Base-by-base conservation (phyloP, 1,139 yeast genomes). In the Yamadazyma buinensis region DNA sequence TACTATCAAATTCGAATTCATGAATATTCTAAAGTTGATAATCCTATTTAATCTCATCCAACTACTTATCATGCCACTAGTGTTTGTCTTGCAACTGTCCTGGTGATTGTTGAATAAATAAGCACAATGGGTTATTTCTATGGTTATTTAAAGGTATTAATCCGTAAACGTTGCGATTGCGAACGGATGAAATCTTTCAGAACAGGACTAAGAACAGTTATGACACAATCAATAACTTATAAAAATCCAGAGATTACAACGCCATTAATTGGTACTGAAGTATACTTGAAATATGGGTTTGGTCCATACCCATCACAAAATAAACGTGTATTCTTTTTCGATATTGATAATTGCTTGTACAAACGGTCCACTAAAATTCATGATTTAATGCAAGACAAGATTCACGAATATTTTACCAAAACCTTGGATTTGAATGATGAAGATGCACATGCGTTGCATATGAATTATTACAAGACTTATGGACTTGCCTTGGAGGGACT, bases 401-500 rank as follows among this genome's bases (percentile, higher is more conserved):
- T 92, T 46, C 94, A 85, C 48, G 67, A 80, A 31, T 92, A 84
- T 59, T 86, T 92, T 63, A 83, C 80, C 46, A 69, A 70, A 36
- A 70, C 72, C 34, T 67, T 92, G 34, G 54, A 68, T 14, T 61
- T 92, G 28, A 64, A 67, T 38, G 88, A 82, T 45, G 82, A 80
- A 37, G 87, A 82, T n/a, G 97, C 98, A 1, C 75, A 72, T 34
- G 54, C 65, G 25, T 67, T 90, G 39, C 95, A 87, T 51, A 66
- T 68, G 53, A 72, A 73, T 43, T 92, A 92, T 61, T 92, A 90
- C 57, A 77, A 75, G 45, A 82, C 85, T 30, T 92, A 88, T 51
- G 98, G 98, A 0, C 70, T 92, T 41, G 97, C 97, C 0, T 75
- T 92, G 33, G 95, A 92, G 56, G 98, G 98, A 11, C 40, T 54